These are phyloP conservation scores for Magnolia sinica DNA, from an alignment of 164 flowering plant species.

Conservation along the genomic window DNA sequence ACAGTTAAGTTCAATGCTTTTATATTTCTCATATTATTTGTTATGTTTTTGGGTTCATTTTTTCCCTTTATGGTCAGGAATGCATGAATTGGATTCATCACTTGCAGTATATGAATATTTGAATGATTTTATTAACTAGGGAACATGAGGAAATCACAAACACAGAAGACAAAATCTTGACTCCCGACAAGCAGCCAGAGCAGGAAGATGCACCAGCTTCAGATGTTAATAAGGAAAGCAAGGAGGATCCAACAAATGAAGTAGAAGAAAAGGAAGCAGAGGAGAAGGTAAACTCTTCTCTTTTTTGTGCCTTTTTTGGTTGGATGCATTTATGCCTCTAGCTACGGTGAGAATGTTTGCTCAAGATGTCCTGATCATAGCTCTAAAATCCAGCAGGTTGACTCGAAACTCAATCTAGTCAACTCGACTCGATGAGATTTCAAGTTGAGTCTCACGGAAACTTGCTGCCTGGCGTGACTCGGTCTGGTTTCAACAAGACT, in stretches of 20 bases:
- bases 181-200: slow-evolving; percentile 45
- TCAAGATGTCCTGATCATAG: too few species aligned
- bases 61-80: not conserved
- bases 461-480: too few species aligned
- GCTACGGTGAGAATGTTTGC: too few species aligned
- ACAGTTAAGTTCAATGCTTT: slow-evolving; percentile 14
- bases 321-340: not conserved
- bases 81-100: not conserved
- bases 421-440: too few species aligned
- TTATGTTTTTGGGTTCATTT: not conserved
- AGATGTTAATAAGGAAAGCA: slow-evolving; percentile 39
- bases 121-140: slow-evolving; percentile 21
- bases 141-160: slow-evolving; percentile 37
- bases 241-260: slow-evolving; percentile 25
- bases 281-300: slow-evolving; percentile 45
- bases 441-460: too few species aligned
- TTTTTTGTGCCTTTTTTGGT: not conserved
- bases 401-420: too few species aligned
- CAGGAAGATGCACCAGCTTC: slow-evolving; percentile 29
- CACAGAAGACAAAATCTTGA: slow-evolving; percentile 37
- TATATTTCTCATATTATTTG: not conserved
- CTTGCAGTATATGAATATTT: not conserved
- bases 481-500: too few species aligned
- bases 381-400: too few species aligned
- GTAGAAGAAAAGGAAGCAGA: slow-evolving; percentile 66